These are phyloP conservation scores for Paecilomyces formosus DNA, from an alignment of 2,329 filamentous ascomycete genomes.

Conservation along the genomic window DNA sequence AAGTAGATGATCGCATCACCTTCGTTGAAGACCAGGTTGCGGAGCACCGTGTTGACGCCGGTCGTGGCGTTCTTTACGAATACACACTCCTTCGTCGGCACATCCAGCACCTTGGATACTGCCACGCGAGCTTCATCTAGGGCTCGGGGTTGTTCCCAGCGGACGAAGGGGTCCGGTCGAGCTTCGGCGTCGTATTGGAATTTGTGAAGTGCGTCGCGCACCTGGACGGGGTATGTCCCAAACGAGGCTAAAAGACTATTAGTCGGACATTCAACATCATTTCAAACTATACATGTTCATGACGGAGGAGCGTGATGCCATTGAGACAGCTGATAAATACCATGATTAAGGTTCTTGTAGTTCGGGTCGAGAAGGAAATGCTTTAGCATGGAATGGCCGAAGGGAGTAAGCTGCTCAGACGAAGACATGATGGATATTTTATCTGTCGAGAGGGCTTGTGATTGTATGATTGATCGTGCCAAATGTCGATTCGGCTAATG, in stretches of 20 bases:
- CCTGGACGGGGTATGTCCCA: conserved; percentile 60
- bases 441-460: not conserved
- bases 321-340: conserved; percentile 34
- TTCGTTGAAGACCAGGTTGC: conserved; percentile 59
- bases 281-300: not conserved
- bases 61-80: conserved; percentile 77
- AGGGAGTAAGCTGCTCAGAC: conserved; percentile 22
- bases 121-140: conserved; percentile 59
- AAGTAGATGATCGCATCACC: conserved; percentile 74
- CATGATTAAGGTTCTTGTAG: conserved; percentile 74
- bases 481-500: not conserved
- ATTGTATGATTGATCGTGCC: not conserved
- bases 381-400: conserved; percentile 50
- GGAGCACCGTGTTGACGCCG: conserved; percentile 63
- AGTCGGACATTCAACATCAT: not conserved
- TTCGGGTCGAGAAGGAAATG: conserved; percentile 62
- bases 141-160: conserved; percentile 55
- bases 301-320: not conserved
- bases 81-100: conserved; percentile 59
- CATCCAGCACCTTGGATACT: conserved; percentile 60
- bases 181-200: conserved; percentile 62
- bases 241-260: conserved; percentile 52
- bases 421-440: not conserved
- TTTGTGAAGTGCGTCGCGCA: conserved; percentile 53
- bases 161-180: conserved; percentile 67